Conservation (phyloP, 129 eudicot genomes). For the Flaveria trinervia region DNA sequence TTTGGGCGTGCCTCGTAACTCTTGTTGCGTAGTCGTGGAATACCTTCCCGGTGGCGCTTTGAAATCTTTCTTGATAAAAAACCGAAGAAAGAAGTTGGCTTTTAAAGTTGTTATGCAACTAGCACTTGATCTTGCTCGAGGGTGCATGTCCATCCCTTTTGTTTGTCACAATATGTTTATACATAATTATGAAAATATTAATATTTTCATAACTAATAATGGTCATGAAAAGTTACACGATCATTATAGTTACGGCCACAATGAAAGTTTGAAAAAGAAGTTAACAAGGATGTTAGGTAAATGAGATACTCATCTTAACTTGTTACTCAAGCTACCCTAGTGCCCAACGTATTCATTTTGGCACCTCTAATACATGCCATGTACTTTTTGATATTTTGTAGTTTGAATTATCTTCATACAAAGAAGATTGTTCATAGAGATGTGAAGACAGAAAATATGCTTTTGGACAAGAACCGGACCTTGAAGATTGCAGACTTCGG, state of each 20-base stretch:
- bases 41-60: constrained; percentile 90
- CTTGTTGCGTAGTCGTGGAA: constrained; percentile 87
- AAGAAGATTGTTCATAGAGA: constrained; percentile 78
- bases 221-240: neutral
- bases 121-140: constrained; percentile 90
- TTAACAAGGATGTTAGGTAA: neutral
- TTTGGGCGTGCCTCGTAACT: constrained; percentile 68
- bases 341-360: neutral
- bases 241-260: neutral
- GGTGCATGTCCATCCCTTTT: constrained; percentile 40
- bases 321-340: neutral
- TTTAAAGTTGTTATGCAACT: constrained; percentile 82
- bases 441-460: constrained; percentile 76
- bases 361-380: neutral
- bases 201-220: neutral
- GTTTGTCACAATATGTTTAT: neutral
- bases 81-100: constrained; percentile 75
- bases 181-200: neutral
- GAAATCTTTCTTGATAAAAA: constrained; percentile 76
- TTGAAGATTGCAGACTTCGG: constrained; percentile 71
- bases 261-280: neutral
- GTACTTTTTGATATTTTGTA: constrained; percentile 22
- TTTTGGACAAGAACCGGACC: constrained; percentile 61
- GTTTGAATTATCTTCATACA: constrained; percentile 69
- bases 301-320: neutral